These are phyloP conservation scores for Neckera pumila DNA, from an alignment of 225 moss, liverwort and hornwort genomes.

Conservation along the genomic window DNA sequence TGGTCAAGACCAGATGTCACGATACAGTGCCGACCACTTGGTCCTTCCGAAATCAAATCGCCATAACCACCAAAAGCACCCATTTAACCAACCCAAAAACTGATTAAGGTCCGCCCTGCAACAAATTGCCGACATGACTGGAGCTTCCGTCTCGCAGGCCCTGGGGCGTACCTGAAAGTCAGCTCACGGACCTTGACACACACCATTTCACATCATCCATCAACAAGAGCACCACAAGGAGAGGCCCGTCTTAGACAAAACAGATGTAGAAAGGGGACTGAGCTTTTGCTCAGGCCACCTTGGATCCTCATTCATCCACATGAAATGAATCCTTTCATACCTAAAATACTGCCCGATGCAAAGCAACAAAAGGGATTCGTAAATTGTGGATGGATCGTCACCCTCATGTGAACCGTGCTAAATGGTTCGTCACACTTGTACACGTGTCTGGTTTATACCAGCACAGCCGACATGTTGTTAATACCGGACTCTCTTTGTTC, in stretches of 20 bases:
- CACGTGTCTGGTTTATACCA: conserved; percentile 47
- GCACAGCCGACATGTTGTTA: conserved; percentile 26
- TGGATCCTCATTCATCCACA: conserved; percentile 39
- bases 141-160: background rate
- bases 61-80: background rate
- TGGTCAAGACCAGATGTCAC: background rate
- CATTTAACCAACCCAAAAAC: background rate
- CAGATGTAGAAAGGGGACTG: conserved; percentile 20
- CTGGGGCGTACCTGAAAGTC: background rate
- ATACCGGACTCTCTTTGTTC: conserved; percentile 86
- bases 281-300: conserved; percentile 27
- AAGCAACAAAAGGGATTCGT: background rate
- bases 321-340: conserved; percentile 6
- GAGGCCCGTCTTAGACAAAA: conserved; percentile 1
- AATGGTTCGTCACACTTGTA: conserved; percentile 44
- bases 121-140: background rate
- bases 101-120: background rate
- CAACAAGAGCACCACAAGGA: conserved; percentile 14
- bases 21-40: background rate
- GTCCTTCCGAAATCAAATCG: background rate
- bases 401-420: conserved; percentile 24
- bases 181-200: conserved; percentile 5
- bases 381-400: conserved; percentile 5
- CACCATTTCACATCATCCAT: conserved; percentile 30
- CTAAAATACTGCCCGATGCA: conserved; percentile 12